Conservation (phyloP, 176 grass and related monocot genomes). For the Calamus simplicifolius region DNA sequence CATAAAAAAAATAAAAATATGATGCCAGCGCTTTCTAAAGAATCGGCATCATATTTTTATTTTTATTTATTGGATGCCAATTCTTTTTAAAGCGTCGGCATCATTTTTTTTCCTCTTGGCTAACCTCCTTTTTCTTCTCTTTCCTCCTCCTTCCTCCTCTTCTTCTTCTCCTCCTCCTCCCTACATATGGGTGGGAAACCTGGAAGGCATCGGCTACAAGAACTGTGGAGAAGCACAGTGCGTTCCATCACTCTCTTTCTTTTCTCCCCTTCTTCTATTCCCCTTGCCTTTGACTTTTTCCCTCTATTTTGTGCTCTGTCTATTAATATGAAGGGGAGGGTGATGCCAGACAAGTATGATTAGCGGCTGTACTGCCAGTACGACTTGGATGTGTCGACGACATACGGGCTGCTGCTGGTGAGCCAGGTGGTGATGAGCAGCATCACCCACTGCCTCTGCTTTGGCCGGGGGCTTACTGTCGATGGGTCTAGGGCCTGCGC, state of each 20-base stretch:
- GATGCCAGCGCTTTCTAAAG: no score
- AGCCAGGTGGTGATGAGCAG: constrained; percentile 40
- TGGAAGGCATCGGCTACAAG: no score
- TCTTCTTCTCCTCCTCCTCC: no score
- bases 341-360: constrained; percentile 88
- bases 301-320: not conserved
- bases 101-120: no score
- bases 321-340: constrained; percentile 49
- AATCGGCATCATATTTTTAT: no score
- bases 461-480: constrained; percentile 37
- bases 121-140: no score
- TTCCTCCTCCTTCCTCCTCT: no score
- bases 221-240: constrained; percentile 85
- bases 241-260: not conserved
- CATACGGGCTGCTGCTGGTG: constrained; percentile 67
- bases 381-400: constrained; percentile 70
- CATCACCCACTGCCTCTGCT: constrained; percentile 74
- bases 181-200: no score
- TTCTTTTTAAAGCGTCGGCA: no score
- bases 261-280: not conserved
- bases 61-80: no score
- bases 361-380: constrained; percentile 64
- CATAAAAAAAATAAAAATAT: no score
- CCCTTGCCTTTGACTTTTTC: not conserved
- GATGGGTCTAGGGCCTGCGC: constrained; percentile 42